These are phyloP conservation scores for Flagelloscypha sp. DNA, from an alignment of 768 basidiomycete species.

Conservation along the genomic window DNA sequence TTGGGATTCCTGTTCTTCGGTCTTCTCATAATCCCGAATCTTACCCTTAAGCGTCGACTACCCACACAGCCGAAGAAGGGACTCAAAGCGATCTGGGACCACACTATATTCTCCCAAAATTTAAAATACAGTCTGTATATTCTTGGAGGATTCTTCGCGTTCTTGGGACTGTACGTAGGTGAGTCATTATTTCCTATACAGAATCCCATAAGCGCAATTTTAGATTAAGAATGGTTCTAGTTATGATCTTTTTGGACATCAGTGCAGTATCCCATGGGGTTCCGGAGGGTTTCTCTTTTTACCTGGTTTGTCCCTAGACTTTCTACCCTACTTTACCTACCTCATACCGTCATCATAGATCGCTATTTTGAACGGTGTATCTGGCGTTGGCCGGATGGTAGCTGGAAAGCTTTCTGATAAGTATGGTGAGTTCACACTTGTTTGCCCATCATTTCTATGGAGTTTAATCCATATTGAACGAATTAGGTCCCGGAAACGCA, in stretches of 20 bases:
- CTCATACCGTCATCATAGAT: too few species aligned
- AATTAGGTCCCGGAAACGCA: conserved; percentile 47
- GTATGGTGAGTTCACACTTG: conserved; percentile 28
- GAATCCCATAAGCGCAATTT: conserved; percentile 1
- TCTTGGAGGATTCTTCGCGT: conserved; percentile 42
- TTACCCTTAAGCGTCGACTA: conserved; percentile 38
- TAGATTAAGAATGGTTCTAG: conserved; percentile 20
- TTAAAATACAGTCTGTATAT: conserved; percentile 27
- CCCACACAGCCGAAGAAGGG: conserved; percentile 48
- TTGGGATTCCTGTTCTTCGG: conserved; percentile 51
- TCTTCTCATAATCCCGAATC: conserved; percentile 40
- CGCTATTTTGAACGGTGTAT: conserved; percentile 53
- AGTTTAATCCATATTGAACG: conserved; percentile 1
- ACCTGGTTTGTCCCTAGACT: conserved; percentile 45
- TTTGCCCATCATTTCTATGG: neutral
- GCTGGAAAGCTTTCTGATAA: conserved; percentile 43
- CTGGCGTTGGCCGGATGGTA: conserved; percentile 44
- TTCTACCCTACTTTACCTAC: conserved; percentile 33
- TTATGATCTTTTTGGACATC: conserved; percentile 50
- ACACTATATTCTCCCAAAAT: conserved; percentile 27
- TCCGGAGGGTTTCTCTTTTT: conserved; percentile 40
- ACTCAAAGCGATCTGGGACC: conserved; percentile 45
- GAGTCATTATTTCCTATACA: conserved; percentile 9
- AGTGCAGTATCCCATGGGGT: conserved; percentile 41
- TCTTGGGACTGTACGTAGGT: conserved; percentile 60